Evolutionary conservation across 441 rosid genomes (phyloP).

Genomic region (Syzygium malaccense): DNA sequence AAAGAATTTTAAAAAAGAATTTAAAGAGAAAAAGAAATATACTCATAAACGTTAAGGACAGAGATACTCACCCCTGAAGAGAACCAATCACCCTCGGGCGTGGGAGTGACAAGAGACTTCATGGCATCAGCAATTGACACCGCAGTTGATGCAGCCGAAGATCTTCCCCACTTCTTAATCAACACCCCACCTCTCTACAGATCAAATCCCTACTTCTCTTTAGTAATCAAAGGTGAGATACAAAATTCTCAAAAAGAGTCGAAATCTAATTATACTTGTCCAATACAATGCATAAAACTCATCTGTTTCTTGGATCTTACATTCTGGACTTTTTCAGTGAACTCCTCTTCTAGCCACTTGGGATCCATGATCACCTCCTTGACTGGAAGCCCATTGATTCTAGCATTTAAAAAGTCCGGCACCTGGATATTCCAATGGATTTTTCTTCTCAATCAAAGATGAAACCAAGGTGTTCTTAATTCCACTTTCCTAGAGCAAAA

Average conservation of each 20-base stretch:
- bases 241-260: neutral
- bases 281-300: neutral
- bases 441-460: neutral
- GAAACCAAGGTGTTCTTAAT: neutral
- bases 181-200: slow-evolving; percentile 87
- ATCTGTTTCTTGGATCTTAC: slow-evolving; percentile 19
- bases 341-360: slow-evolving; percentile 90
- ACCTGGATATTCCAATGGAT: slow-evolving; percentile 37
- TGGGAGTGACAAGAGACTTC: slow-evolving; percentile 78
- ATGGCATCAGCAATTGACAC: slow-evolving; percentile 88
- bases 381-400: slow-evolving; percentile 69
- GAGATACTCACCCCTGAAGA: slow-evolving; percentile 72
- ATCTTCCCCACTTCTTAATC: slow-evolving; percentile 96
- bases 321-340: slow-evolving; percentile 87
- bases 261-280: neutral
- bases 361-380: slow-evolving; percentile 85
- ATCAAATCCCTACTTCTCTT: slow-evolving; percentile 2
- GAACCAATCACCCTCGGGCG: slow-evolving; percentile 96
- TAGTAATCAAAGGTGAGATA: neutral
- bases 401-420: slow-evolving; percentile 92
- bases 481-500: neutral
- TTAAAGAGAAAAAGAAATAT: neutral
- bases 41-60: neutral
- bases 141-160: slow-evolving; percentile 96
- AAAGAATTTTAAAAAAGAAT: neutral